Evolutionary conservation across 2,329 filamentous ascomycete species (phyloP).

Genomic region (Colletotrichum tabaci): DNA sequence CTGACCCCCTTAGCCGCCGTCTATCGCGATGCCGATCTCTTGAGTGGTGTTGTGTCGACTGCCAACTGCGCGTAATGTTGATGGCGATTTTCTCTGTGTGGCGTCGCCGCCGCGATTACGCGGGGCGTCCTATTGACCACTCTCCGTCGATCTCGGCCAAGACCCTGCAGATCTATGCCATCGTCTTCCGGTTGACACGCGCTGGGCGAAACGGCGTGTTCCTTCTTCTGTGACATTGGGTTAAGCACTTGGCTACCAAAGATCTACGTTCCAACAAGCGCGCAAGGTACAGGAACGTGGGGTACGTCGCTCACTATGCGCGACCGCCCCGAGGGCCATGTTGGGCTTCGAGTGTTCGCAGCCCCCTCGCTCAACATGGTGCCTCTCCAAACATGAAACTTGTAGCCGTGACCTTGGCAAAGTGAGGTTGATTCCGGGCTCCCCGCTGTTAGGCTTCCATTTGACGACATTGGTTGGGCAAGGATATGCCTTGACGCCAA

Average conservation of each 20-base stretch:
- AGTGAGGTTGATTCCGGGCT: background rate
- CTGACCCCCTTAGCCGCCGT: constrained; percentile 29
- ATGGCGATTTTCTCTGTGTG: background rate
- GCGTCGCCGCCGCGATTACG: background rate
- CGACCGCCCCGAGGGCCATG: background rate
- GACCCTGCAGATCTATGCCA: background rate
- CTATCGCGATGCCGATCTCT: constrained; percentile 8
- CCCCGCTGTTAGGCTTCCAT: too few relatives aligned
- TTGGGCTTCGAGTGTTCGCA: background rate
- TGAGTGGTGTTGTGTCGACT: constrained; percentile 20
- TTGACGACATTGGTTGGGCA: background rate
- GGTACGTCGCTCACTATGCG: background rate
- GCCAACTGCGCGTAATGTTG: background rate
- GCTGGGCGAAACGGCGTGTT: background rate
- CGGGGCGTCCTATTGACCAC: background rate
- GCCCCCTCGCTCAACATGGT: background rate
- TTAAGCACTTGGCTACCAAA: background rate
- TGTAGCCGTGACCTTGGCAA: constrained; percentile 6
- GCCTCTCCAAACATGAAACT: constrained; percentile 3
- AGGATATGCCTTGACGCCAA: background rate
- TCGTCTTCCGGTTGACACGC: background rate
- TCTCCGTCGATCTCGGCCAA: background rate
- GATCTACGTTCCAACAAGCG: constrained; percentile 12
- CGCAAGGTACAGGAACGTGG: background rate
- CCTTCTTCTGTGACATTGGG: background rate